Evolutionary conservation across 1,284 basidiomycete genomes (phyloP).

Genomic region (Earliella scabrosa): DNA sequence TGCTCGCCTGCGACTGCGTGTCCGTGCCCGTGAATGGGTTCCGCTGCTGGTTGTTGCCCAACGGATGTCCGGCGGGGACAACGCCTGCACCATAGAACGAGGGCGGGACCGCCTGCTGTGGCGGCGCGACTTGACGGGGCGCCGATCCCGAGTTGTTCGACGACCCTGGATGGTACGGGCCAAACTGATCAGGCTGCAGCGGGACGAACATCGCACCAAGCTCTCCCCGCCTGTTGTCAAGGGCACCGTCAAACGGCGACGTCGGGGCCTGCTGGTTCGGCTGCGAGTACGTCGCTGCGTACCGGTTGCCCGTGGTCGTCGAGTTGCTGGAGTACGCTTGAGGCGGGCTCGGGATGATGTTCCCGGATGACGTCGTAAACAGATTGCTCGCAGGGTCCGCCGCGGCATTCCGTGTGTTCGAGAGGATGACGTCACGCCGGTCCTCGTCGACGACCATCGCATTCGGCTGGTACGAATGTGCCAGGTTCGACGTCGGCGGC

Average conservation of each 20-base stretch:
- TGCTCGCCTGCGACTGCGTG: conserved; percentile 39
- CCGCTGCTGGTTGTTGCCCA: conserved; percentile 46
- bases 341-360: conserved; percentile 71
- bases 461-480: conserved; percentile 63
- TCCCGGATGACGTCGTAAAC: conserved; percentile 47
- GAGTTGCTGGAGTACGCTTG: conserved; percentile 64
- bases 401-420: conserved; percentile 73
- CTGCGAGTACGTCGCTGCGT: conserved; percentile 53
- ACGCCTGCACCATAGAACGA: conserved; percentile 74
- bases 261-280: conserved; percentile 41
- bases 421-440: conserved; percentile 72
- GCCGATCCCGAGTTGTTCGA: conserved; percentile 37
- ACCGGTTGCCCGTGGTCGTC: conserved; percentile 59
- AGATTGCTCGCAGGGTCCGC: conserved; percentile 45
- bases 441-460: conserved; percentile 68
- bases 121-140: conserved; percentile 49
- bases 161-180: conserved; percentile 49
- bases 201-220: conserved; percentile 74
- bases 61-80: conserved; percentile 52
- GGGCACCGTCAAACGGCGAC: conserved; percentile 54
- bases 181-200: conserved; percentile 79
- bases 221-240: conserved; percentile 65
- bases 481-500: conserved; percentile 69
- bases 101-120: conserved; percentile 52
- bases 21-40: conserved; percentile 60